These are phyloP conservation scores for Letharia lupina DNA, from an alignment of 495 filamentous ascomycete species.

Conservation along the genomic window DNA sequence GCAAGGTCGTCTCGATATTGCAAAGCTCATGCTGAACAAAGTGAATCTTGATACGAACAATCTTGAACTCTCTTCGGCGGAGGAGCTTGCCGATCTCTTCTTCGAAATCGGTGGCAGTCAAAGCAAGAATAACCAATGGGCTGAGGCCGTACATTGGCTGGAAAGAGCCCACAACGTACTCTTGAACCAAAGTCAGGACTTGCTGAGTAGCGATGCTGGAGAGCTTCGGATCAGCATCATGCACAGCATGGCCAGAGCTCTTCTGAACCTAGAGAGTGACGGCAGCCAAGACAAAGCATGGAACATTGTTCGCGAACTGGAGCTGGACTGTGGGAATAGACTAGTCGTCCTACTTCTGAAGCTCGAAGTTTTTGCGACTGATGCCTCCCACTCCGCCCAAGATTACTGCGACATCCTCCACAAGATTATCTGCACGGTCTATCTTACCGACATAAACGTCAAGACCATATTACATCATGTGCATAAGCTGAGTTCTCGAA, in stretches of 20 bases:
- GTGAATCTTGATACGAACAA: slow-evolving; percentile 32
- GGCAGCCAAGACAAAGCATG: slow-evolving; percentile 46
- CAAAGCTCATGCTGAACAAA: slow-evolving; percentile 68
- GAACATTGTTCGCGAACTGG: slow-evolving; percentile 49
- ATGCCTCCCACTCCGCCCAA: slow-evolving; percentile 30
- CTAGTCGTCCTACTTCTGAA: slow-evolving; percentile 59
- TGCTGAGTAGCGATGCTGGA: slow-evolving; percentile 48
- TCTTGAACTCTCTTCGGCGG: slow-evolving; percentile 45
- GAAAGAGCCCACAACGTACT: slow-evolving; percentile 56
- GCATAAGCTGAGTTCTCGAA: slow-evolving; percentile 51
- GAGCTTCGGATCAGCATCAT: slow-evolving; percentile 60
- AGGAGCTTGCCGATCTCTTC: slow-evolving; percentile 61
- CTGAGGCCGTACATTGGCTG: slow-evolving; percentile 62
- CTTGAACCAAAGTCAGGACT: slow-evolving; percentile 44
- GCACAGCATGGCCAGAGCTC: slow-evolving; percentile 47
- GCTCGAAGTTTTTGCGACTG: slow-evolving; percentile 51
- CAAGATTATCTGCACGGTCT: slow-evolving; percentile 47
- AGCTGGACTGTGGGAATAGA: slow-evolving; percentile 51
- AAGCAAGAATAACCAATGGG: slow-evolving; percentile 40
- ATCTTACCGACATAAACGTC: slow-evolving; percentile 54
- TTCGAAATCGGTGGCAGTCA: slow-evolving; percentile 64
- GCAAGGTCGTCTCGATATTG: slow-evolving; percentile 60
- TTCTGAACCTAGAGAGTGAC: slow-evolving; percentile 30
- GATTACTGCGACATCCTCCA: slow-evolving; percentile 44
- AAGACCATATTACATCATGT: slow-evolving; percentile 63